Percentiles rank a stretch among this genome's conserved stretches.
Evolutionary conservation across 495 filamentous ascomycete genomes (phyloP).

Genomic region (Xeromyces bisporus): DNA sequence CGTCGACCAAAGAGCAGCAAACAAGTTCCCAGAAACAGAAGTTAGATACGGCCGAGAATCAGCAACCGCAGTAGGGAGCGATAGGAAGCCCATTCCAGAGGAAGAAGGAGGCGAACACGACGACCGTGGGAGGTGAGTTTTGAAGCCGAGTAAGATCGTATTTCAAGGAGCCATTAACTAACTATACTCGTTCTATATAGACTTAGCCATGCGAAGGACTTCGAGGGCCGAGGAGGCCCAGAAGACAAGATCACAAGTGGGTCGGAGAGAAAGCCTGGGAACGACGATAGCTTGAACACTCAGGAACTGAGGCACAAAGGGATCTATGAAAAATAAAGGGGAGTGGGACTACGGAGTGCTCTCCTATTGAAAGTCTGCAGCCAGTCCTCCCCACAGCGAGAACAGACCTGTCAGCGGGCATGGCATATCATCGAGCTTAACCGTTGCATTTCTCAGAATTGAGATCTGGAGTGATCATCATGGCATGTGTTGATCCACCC

Average conservation of each 20-base stretch:
- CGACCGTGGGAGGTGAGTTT: constrained; percentile 24
- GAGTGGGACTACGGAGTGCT: no score
- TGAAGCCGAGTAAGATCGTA: no score
- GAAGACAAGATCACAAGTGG: constrained; percentile 28
- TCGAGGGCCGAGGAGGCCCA: constrained; percentile 33
- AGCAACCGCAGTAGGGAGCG: constrained; percentile 28
- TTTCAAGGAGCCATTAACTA: neutral
- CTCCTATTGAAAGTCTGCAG: no score
- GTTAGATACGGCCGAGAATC: constrained; percentile 29
- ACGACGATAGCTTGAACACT: constrained; percentile 23
- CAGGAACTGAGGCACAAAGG: constrained; percentile 13
- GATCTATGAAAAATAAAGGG: no score
- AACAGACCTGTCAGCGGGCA: no score
- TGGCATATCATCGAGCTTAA: no score
- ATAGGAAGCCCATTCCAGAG: constrained; percentile 33
- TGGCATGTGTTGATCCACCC: no score
- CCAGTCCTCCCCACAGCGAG: no score
- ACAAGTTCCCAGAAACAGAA: constrained; percentile 26
- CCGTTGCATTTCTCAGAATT: no score
- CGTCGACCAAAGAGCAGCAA: constrained; percentile 28
- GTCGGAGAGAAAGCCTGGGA: constrained; percentile 21
- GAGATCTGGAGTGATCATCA: no score
- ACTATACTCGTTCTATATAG: constrained; percentile 6
- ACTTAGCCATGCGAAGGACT: constrained; percentile 30
- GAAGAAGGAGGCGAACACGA: constrained; percentile 34